phyloP scores from a whole-genome alignment of 139 green algal genomes.

The Raphidocelis subcapitata region DNA sequence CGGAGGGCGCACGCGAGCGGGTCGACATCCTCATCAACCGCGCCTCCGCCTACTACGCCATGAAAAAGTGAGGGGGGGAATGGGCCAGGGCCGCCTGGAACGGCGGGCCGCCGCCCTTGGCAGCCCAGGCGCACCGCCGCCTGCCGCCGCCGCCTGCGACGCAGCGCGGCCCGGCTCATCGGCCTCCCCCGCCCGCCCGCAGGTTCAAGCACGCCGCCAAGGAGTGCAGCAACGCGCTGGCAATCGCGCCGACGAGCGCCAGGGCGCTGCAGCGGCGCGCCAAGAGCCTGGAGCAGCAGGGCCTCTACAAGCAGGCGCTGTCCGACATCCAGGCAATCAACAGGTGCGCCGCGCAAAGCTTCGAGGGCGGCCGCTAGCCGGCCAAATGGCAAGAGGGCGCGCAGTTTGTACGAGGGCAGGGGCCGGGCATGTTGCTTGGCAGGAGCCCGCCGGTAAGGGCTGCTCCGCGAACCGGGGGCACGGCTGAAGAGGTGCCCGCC shows the following conservation, averaged over 20 bases:
- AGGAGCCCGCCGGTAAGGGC: too few species aligned
- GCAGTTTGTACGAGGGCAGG: too few species aligned
- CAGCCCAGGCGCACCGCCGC: too few species aligned
- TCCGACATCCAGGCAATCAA: slow-evolving; percentile 61
- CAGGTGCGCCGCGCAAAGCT: too few species aligned
- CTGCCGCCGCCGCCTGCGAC: background rate
- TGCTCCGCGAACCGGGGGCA: too few species aligned
- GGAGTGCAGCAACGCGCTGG: slow-evolving; percentile 74
- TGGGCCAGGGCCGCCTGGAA: background rate
- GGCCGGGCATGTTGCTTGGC: too few species aligned
- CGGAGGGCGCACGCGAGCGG: slow-evolving; percentile 44
- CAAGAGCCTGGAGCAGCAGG: slow-evolving; percentile 78
- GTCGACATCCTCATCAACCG: slow-evolving; percentile 77
- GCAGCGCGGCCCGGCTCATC: background rate
- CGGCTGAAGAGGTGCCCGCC: too few species aligned
- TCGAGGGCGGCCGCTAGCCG: too few species aligned
- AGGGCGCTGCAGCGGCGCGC: slow-evolving; percentile 66
- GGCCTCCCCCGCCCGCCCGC: background rate
- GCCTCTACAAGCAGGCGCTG: slow-evolving; percentile 78
- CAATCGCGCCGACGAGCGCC: slow-evolving; percentile 48
- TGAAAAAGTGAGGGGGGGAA: slow-evolving; percentile 49
- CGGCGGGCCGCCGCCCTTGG: too few species aligned
- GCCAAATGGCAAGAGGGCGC: too few species aligned
- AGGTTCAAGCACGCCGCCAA: slow-evolving; percentile 84
- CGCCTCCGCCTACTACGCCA: slow-evolving; percentile 74